Conservation (phyloP, 73 alveolate genomes). For the Urostyla sp. region DNA sequence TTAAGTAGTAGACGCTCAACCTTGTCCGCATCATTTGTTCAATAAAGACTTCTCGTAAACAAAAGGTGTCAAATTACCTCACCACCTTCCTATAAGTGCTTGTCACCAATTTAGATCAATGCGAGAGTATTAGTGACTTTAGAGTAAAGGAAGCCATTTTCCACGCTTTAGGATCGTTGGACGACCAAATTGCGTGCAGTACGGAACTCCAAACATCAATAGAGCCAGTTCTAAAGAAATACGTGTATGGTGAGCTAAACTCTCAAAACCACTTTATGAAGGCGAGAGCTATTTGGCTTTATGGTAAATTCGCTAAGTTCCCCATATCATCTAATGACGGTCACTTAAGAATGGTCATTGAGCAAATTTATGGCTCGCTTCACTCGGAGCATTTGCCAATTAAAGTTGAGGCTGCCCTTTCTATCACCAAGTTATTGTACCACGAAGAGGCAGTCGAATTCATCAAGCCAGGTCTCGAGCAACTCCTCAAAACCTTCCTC, state of each 20-base stretch:
- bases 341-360: conserved; percentile 50
- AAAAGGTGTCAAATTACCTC: conserved; percentile 35
- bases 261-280: conserved; percentile 75
- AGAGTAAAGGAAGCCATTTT: conserved; percentile 67
- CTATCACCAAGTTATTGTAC: conserved; percentile 63
- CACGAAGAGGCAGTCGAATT: conserved; percentile 74
- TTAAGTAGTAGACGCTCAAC: not conserved
- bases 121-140: conserved; percentile 53
- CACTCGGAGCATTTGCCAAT: conserved; percentile 78
- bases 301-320: conserved; percentile 74
- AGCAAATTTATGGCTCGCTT: conserved; percentile 29
- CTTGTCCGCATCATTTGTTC: conserved; percentile 24
- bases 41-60: conserved; percentile 12
- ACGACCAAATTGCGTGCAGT: conserved; percentile 1
- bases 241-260: conserved; percentile 73
- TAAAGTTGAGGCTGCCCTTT: conserved; percentile 80
- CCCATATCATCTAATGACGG: conserved; percentile 47
- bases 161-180: conserved; percentile 54
- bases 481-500: conserved; percentile 74
- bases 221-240: conserved; percentile 54
- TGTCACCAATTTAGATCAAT: conserved; percentile 24
- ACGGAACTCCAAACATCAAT: conserved; percentile 15
- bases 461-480: conserved; percentile 72
- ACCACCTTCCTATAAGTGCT: conserved; percentile 42
- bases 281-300: conserved; percentile 87